A percentile compares a stretch with the other conserved stretches of the same genome.
phyloP scores from a whole-genome alignment of 495 filamentous ascomycete species.

The Penicillium alfredii region DNA sequence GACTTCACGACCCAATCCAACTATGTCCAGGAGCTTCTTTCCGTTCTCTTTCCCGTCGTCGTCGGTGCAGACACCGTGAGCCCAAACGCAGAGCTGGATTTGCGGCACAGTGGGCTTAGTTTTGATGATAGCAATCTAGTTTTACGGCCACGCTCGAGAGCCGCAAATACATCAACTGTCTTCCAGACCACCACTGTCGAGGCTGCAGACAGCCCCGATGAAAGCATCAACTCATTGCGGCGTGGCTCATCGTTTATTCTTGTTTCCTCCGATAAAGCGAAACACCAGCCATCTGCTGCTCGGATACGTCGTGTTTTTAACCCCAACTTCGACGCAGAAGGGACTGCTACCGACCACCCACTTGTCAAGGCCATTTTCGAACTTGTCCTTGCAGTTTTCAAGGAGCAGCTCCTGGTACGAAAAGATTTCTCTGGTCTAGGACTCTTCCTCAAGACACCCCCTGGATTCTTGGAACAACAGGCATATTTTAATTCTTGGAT shows the following conservation, averaged over 20 bases:
- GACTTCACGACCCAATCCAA: slow-evolving; percentile 73
- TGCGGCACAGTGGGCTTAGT: slow-evolving; percentile 67
- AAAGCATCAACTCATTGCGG: slow-evolving; percentile 52
- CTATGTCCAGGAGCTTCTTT: slow-evolving; percentile 72
- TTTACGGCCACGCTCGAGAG: slow-evolving; percentile 61
- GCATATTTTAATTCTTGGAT: slow-evolving; percentile 92
- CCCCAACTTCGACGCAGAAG: slow-evolving; percentile 27
- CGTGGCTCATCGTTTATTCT: slow-evolving; percentile 87
- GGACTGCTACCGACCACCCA: slow-evolving; percentile 55
- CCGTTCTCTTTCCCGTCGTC: slow-evolving; percentile 75
- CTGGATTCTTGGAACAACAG: slow-evolving; percentile 88
- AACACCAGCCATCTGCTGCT: slow-evolving; percentile 49
- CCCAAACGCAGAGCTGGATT: slow-evolving; percentile 76
- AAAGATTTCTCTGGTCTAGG: slow-evolving; percentile 91
- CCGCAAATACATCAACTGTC: slow-evolving; percentile 45
- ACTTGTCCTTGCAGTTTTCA: slow-evolving; percentile 68
- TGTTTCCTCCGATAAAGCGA: slow-evolving; percentile 61
- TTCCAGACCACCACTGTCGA: slow-evolving; percentile 64
- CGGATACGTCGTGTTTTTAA: slow-evolving; percentile 56
- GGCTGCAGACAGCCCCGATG: slow-evolving; percentile 37
- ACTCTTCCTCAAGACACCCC: slow-evolving; percentile 80
- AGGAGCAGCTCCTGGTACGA: slow-evolving; percentile 71
- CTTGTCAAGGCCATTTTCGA: slow-evolving; percentile 71
- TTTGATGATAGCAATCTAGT: slow-evolving; percentile 84
- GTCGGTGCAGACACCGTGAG: slow-evolving; percentile 76